Percentiles rank a stretch among this genome's conserved stretches.
Evolutionary conservation across 305 asterid species (phyloP).

Genomic region (Stenogyne calaminthoides): DNA sequence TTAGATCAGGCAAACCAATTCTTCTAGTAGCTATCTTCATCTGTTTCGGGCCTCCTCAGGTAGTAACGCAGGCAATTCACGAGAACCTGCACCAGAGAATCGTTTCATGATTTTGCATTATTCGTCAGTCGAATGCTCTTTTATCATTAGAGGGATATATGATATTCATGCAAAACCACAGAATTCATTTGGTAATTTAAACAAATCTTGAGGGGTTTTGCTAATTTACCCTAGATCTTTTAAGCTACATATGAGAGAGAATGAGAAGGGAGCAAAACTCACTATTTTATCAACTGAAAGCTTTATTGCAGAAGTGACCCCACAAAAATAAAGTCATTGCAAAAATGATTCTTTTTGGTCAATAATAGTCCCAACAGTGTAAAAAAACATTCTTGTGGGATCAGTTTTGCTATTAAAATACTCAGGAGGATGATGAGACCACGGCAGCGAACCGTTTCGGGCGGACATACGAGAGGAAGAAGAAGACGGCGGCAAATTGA

Average conservation of each 20-base stretch:
- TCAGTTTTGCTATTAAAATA: no score
- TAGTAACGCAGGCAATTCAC: slow-evolving; percentile 83
- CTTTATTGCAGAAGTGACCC: no score
- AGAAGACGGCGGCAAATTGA: no score
- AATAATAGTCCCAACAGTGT: no score
- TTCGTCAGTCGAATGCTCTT: background rate
- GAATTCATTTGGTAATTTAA: background rate
- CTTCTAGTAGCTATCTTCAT: slow-evolving; percentile 82
- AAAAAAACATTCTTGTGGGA: no score
- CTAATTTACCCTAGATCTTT: background rate
- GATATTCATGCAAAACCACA: no score
- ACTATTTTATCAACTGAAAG: background rate
- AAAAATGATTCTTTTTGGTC: no score
- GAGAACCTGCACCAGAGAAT: slow-evolving; percentile 63
- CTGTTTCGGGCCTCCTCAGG: slow-evolving; percentile 87
- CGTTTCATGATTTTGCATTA: background rate
- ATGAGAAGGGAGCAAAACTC: background rate
- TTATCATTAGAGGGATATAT: background rate
- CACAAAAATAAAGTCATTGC: no score
- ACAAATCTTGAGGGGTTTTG: background rate
- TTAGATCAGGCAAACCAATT: background rate
- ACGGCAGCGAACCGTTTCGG: no score
- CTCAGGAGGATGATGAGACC: no score
- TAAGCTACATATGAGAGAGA: background rate
- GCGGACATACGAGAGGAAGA: no score